Conservation (phyloP, 1,139 yeast species). For the Kazachstania sp. region DNA sequence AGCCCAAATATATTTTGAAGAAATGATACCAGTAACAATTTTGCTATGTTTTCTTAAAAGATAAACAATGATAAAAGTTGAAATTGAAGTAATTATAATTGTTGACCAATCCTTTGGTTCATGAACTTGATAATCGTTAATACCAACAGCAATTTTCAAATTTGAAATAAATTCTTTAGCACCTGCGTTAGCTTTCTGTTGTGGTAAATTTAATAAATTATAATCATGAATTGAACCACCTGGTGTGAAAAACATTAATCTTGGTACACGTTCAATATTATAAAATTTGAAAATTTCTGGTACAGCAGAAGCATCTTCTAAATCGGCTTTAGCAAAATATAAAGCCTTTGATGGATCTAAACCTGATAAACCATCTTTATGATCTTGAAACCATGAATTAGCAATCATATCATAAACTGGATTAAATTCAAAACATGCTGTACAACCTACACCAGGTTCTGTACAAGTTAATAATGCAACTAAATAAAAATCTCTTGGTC, state of each 20-base stretch:
- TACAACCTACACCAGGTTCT: slow-evolving; percentile 65
- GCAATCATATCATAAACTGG: slow-evolving; percentile 60
- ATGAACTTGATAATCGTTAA: slow-evolving; percentile 38
- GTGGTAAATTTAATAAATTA: slow-evolving; percentile 17
- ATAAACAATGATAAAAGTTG: slow-evolving; percentile 27
- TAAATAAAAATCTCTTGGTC: slow-evolving; percentile 61
- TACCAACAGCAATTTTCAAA: slow-evolving; percentile 36
- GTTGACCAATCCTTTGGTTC: slow-evolving; percentile 53
- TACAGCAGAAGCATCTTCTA: slow-evolving; percentile 41
- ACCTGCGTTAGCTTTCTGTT: slow-evolving; percentile 12
- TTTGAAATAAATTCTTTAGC: slow-evolving; percentile 15
- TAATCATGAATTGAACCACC: slow-evolving; percentile 32
- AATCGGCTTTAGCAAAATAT: slow-evolving; percentile 69
- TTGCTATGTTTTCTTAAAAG: slow-evolving; percentile 28
- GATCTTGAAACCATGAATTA: slow-evolving; percentile 48
- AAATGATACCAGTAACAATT: slow-evolving; percentile 29
- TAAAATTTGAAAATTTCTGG: slow-evolving; percentile 46
- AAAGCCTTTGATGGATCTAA: slow-evolving; percentile 37
- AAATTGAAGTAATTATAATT: slow-evolving; percentile 37
- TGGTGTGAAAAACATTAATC: slow-evolving; percentile 58
- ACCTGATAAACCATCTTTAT: slow-evolving; percentile 36
- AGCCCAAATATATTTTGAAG: slow-evolving; percentile 56
- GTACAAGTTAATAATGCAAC: slow-evolving; percentile 68
- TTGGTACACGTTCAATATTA: slow-evolving; percentile 69
- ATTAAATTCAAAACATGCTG: slow-evolving; percentile 59